These are phyloP conservation scores for Suillus americanus DNA, from an alignment of 768 basidiomycete genomes.

Conservation along the genomic window DNA sequence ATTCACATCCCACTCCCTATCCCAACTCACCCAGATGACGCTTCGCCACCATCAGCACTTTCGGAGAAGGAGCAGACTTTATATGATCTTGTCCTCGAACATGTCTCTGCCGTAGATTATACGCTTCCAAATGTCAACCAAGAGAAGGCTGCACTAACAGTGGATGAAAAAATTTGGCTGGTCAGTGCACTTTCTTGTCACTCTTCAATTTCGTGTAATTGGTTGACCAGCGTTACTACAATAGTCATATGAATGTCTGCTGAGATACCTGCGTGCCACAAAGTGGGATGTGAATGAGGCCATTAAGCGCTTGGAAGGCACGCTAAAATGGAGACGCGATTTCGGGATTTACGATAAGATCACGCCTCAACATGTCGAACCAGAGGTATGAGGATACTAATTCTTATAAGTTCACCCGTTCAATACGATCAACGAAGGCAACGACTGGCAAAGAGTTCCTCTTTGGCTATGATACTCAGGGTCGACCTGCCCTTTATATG, in stretches of 20 bases:
- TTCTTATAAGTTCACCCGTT: neutral
- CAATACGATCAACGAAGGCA: conserved; percentile 39
- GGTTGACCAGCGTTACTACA: conserved; percentile 6
- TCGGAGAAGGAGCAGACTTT: conserved; percentile 47
- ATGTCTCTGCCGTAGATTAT: conserved; percentile 56
- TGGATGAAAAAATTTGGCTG: conserved; percentile 79
- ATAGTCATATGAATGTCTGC: conserved; percentile 66
- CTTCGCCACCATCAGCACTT: conserved; percentile 37
- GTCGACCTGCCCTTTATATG: conserved; percentile 72
- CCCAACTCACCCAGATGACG: conserved; percentile 23
- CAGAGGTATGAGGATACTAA: conserved; percentile 53
- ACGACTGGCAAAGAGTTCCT: conserved; percentile 81
- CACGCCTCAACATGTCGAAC: conserved; percentile 63
- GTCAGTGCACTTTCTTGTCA: conserved; percentile 32
- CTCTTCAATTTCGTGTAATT: neutral
- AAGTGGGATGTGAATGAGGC: conserved; percentile 67
- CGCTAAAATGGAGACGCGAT: conserved; percentile 78
- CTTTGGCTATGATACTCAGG: conserved; percentile 70
- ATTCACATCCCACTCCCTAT: conserved; percentile 22
- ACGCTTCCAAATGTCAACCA: conserved; percentile 43
- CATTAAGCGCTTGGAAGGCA: conserved; percentile 67
- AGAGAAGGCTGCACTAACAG: conserved; percentile 47
- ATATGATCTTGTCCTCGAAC: conserved; percentile 52
- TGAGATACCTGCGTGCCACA: conserved; percentile 75
- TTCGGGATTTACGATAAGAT: conserved; percentile 68